A percentile compares a stretch with the other conserved stretches of the same genome.
phyloP scores from a whole-genome alignment of 148 eudicot species.

The Rhododendron simsii region DNA sequence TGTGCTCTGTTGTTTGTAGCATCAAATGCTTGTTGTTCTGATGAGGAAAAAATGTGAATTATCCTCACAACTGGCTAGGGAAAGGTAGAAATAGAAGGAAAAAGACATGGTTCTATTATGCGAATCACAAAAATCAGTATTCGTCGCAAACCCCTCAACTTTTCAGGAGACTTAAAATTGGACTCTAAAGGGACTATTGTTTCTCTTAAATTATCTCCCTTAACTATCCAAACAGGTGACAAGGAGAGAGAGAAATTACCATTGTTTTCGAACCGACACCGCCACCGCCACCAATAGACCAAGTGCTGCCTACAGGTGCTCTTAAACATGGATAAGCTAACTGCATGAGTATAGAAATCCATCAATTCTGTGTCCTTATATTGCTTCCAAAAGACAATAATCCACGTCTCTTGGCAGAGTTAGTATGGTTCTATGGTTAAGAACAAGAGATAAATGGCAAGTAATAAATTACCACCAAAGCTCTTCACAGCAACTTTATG shows the following conservation, averaged over 20 bases:
- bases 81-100: not conserved
- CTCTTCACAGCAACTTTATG: not conserved
- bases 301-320: not conserved
- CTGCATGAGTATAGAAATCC: not conserved
- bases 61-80: not conserved
- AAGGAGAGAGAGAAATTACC: not conserved
- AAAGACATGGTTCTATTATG: not conserved
- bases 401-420: too few species aligned
- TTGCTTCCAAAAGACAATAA: constrained; percentile 18
- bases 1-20: not conserved
- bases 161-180: not conserved
- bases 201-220: too few species aligned
- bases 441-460: not conserved
- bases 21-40: not conserved
- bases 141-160: not conserved
- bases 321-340: not conserved
- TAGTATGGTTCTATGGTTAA: not conserved
- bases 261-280: not conserved
- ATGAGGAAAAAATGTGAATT: not conserved
- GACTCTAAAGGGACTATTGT: not conserved
- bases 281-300: not conserved
- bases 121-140: not conserved
- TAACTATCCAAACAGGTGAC: not conserved
- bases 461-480: not conserved
- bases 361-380: constrained; percentile 26